phyloP scores from a whole-genome alignment of 805 yeast genomes.

The Teunomyces tritomae region DNA sequence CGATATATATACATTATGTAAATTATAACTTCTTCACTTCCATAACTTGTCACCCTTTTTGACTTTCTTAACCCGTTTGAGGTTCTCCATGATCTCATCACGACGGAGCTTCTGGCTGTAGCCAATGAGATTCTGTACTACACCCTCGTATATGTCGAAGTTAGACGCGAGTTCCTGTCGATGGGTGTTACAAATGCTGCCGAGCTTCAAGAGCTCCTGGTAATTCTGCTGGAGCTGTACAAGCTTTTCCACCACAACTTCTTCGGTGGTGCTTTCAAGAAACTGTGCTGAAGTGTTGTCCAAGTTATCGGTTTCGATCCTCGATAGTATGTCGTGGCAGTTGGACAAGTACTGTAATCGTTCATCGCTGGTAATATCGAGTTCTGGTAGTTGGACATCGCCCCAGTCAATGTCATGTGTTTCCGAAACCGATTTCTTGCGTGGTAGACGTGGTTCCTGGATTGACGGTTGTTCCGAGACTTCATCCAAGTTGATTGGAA shows the following conservation, averaged over 20 bases:
- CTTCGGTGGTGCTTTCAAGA: slow-evolving; percentile 20
- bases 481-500: slow-evolving; percentile 72
- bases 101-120: slow-evolving; percentile 80
- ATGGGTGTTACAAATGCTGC: slow-evolving; percentile 52
- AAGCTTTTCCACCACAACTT: slow-evolving; percentile 25
- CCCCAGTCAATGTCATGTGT: slow-evolving; percentile 31
- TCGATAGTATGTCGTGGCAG: slow-evolving; percentile 25
- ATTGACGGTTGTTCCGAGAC: slow-evolving; percentile 11
- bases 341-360: slow-evolving; percentile 22
- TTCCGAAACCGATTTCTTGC: slow-evolving; percentile 4
- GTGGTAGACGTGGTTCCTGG: background rate
- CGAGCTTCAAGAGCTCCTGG: slow-evolving; percentile 22
- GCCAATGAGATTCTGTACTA: slow-evolving; percentile 86
- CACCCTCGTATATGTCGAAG: slow-evolving; percentile 75
- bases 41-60: slow-evolving; percentile 11
- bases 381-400: slow-evolving; percentile 34
- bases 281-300: slow-evolving; percentile 27
- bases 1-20: slow-evolving; percentile 1
- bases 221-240: slow-evolving; percentile 28
- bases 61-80: slow-evolving; percentile 11
- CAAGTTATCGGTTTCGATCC: slow-evolving; percentile 34
- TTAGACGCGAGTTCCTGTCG: slow-evolving; percentile 54
- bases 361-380: slow-evolving; percentile 28
- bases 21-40: slow-evolving; percentile 3
- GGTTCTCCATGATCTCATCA: slow-evolving; percentile 35